Percentiles rank a stretch among this genome's conserved stretches.
Evolutionary conservation across 2,329 filamentous ascomycete genomes (phyloP).

Genomic region (Cytospora chrysosperma): DNA sequence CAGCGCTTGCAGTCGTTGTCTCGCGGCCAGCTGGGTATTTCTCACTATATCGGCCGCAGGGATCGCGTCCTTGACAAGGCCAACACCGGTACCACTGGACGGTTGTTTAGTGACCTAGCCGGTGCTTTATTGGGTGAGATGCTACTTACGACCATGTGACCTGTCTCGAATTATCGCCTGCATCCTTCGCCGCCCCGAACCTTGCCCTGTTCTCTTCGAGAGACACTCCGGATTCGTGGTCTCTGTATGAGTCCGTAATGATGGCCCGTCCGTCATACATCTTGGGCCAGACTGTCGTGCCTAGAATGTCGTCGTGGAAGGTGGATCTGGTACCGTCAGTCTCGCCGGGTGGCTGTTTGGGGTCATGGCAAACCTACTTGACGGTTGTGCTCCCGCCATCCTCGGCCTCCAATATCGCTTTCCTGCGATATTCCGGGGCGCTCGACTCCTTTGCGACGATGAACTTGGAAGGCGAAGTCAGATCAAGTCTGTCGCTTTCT

Average conservation of each 20-base stretch:
- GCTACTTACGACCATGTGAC: conserved; percentile 35
- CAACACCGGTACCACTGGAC: conserved; percentile 44
- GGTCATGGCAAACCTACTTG: conserved; percentile 36
- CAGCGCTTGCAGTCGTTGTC: conserved; percentile 34
- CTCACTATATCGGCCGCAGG: conserved; percentile 44
- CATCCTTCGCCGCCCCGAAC: conserved; percentile 38
- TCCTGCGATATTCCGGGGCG: conserved; percentile 41
- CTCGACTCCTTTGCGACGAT: conserved; percentile 43
- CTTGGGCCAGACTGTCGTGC: conserved; percentile 40
- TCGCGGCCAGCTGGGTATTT: conserved; percentile 41
- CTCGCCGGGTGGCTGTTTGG: too few species aligned
- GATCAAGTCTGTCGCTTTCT: not conserved
- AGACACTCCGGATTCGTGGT: conserved; percentile 40
- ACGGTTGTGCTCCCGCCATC: conserved; percentile 47
- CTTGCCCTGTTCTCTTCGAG: conserved; percentile 43
- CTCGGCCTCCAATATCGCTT: conserved; percentile 39
- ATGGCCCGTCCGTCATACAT: conserved; percentile 47
- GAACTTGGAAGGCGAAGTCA: conserved; percentile 36
- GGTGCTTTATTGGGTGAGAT: too few species aligned
- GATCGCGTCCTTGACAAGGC: conserved; percentile 42
- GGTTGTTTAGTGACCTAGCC: not conserved
- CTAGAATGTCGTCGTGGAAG: conserved; percentile 43
- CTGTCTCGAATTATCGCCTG: conserved; percentile 37
- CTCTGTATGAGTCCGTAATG: conserved; percentile 39
- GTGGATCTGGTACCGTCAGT: conserved; percentile 29